Evolutionary conservation across 1,139 yeast species (phyloP).

Genomic region (Debaryomyces subglobosus): DNA sequence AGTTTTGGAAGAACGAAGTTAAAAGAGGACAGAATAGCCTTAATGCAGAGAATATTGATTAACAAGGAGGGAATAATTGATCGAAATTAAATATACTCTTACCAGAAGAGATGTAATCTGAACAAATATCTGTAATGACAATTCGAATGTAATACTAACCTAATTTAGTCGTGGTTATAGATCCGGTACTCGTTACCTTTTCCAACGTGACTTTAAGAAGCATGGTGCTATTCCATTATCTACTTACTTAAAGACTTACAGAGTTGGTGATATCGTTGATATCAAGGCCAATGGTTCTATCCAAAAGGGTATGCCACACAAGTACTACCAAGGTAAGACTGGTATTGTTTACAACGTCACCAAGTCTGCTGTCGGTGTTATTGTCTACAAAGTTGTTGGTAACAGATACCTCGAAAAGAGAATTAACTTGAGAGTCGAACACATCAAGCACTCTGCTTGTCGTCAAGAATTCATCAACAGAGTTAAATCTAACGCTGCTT

Average conservation of each 20-base stretch:
- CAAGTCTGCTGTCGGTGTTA: slow-evolving; percentile 97
- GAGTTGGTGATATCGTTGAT: slow-evolving; percentile 99
- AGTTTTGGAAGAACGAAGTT: background rate
- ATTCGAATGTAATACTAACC: slow-evolving; percentile 11
- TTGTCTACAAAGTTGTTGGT: slow-evolving; percentile 97
- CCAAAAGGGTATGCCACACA: slow-evolving; percentile 99
- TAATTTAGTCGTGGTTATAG: slow-evolving; percentile 84
- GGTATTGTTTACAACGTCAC: slow-evolving; percentile 99
- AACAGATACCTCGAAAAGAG: slow-evolving; percentile 99
- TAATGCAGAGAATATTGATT: background rate
- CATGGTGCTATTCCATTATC: slow-evolving; percentile 95
- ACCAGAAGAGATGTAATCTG: background rate
- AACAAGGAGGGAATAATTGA: background rate
- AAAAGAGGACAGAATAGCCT: background rate
- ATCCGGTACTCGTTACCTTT: slow-evolving; percentile 99
- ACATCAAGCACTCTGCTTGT: slow-evolving; percentile 99
- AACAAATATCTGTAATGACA: background rate
- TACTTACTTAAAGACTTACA: slow-evolving; percentile 96
- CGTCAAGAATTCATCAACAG: slow-evolving; percentile 98
- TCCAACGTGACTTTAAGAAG: slow-evolving; percentile 99
- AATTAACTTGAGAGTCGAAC: slow-evolving; percentile 98
- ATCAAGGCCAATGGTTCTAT: slow-evolving; percentile 99
- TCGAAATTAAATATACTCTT: background rate
- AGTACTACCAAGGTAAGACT: slow-evolving; percentile 99
- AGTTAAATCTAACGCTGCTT: slow-evolving; percentile 95